Conservation (phyloP, 306 rosid species). For the Quercus ilex region DNA sequence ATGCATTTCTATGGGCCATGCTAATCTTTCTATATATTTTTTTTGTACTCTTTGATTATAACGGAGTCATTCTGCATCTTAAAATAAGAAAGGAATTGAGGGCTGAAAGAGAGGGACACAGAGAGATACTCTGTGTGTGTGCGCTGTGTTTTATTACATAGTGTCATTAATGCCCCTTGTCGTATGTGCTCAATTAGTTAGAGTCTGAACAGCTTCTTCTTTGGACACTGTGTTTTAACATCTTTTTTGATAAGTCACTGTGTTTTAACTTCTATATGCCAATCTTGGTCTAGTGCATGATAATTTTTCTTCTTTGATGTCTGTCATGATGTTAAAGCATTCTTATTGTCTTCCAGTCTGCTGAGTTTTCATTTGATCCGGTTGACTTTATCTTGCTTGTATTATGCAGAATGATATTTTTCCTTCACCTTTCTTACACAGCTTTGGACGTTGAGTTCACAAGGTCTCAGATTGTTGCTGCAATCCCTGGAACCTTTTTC, state of each 20-base stretch:
- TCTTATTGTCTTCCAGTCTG: constrained; percentile 1
- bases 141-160: background rate
- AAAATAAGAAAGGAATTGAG: background rate
- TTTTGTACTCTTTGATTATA: background rate
- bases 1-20: background rate
- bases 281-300: background rate
- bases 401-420: constrained; percentile 63
- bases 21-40: background rate
- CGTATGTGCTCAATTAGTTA: no score
- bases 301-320: background rate
- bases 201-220: no score
- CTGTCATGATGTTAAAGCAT: background rate
- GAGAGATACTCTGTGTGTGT: no score
- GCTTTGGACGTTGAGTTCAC: constrained; percentile 98
- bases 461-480: constrained; percentile 84
- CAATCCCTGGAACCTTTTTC: constrained; percentile 90
- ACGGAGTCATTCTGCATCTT: background rate
- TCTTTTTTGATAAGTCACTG: no score
- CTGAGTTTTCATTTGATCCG: constrained; percentile 33
- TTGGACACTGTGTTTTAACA: no score
- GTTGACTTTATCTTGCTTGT: constrained; percentile 46
- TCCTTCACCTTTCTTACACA: constrained; percentile 65
- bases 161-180: background rate
- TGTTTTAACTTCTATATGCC: background rate
- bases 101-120: background rate